Evolutionary conservation across 768 basidiomycete species (phyloP).

Genomic region (Suillus alpinus): DNA sequence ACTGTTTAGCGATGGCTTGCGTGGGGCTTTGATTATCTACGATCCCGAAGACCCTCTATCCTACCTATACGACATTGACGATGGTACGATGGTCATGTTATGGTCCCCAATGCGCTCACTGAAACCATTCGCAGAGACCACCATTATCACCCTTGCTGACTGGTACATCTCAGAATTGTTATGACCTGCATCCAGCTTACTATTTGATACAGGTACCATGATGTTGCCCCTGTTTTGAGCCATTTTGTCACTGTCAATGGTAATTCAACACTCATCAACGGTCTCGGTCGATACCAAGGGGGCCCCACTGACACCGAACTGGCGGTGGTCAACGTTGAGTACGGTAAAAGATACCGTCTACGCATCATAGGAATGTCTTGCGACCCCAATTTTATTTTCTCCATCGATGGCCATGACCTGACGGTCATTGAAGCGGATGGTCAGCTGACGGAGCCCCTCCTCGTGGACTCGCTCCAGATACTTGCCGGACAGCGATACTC

Average conservation of each 20-base stretch:
- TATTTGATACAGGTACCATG: conserved; percentile 2
- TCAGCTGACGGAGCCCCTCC: conserved; percentile 29
- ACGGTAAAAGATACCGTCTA: conserved; percentile 29
- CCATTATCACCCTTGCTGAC: conserved; percentile 35
- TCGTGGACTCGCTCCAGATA: conserved; percentile 37
- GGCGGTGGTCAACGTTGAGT: conserved; percentile 28
- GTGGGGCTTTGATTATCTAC: conserved; percentile 11
- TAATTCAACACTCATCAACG: conserved; percentile 44
- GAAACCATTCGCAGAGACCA: conserved; percentile 21
- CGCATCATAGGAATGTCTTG: conserved; percentile 36
- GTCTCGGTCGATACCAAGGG: conserved; percentile 42
- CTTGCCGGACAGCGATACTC: conserved; percentile 34
- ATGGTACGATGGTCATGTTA: conserved; percentile 7
- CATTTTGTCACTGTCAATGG: conserved; percentile 11
- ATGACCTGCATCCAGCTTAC: background rate
- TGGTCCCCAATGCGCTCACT: conserved; percentile 1
- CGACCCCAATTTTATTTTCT: conserved; percentile 37
- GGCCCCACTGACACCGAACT: conserved; percentile 24
- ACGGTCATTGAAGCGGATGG: conserved; percentile 44
- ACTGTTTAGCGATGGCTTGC: conserved; percentile 26
- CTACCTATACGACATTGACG: conserved; percentile 15
- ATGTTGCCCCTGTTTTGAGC: conserved; percentile 8
- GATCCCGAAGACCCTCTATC: conserved; percentile 19
- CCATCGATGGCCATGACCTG: conserved; percentile 37
- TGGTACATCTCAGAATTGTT: conserved; percentile 23